phyloP scores from a whole-genome alignment of 2,329 filamentous ascomycete genomes.

The Arthrobotrys musiformis region DNA sequence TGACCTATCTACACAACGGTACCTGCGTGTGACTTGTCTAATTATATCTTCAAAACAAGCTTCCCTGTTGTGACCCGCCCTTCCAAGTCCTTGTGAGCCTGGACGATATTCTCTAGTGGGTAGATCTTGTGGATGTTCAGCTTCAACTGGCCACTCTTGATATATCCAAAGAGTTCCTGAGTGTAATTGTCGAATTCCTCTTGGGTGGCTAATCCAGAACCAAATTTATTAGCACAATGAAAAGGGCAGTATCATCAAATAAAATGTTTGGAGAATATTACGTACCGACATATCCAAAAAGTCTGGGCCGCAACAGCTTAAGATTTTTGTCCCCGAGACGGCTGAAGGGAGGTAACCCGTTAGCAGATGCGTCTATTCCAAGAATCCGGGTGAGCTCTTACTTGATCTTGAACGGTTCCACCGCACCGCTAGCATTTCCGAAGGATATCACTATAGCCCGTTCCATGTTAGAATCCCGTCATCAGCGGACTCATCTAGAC shows the following conservation, averaged over 20 bases:
- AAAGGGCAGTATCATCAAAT: neutral
- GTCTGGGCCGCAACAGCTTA: slow-evolving; percentile 77
- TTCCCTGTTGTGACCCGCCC: slow-evolving; percentile 86
- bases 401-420: slow-evolving; percentile 74
- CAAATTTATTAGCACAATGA: neutral
- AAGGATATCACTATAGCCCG: slow-evolving; percentile 55
- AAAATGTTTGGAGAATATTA: neutral
- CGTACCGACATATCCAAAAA: slow-evolving; percentile 74
- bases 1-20: no score
- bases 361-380: neutral
- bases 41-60: slow-evolving; percentile 75
- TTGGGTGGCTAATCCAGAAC: slow-evolving; percentile 65
- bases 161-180: slow-evolving; percentile 77
- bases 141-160: slow-evolving; percentile 76
- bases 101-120: slow-evolving; percentile 75
- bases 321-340: slow-evolving; percentile 77
- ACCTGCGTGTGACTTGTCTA: neutral
- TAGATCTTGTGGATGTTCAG: slow-evolving; percentile 81
- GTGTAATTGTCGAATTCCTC: slow-evolving; percentile 78
- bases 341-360: slow-evolving; percentile 56
- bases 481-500: neutral
- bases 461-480: neutral
- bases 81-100: slow-evolving; percentile 80
- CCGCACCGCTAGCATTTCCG: slow-evolving; percentile 68
- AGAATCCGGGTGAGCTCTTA: slow-evolving; percentile 59